These are phyloP conservation scores for Magnusiomyces sp. DNA, from an alignment of 1,139 yeast genomes.

Conservation along the genomic window DNA sequence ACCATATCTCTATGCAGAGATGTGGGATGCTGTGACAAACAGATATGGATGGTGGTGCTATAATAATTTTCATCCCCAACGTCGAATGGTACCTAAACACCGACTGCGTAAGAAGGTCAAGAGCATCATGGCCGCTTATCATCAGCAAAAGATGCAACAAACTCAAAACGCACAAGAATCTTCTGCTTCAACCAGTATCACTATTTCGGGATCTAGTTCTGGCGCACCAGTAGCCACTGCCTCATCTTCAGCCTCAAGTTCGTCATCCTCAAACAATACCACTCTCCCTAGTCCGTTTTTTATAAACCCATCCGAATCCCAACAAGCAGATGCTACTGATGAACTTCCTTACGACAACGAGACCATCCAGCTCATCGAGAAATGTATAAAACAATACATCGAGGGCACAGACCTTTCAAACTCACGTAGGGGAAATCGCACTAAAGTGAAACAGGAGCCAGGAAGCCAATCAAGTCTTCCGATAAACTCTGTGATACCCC, in stretches of 20 bases:
- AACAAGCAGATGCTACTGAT: slow-evolving; percentile 3
- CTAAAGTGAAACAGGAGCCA: no score
- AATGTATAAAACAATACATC: slow-evolving; percentile 11
- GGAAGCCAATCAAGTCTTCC: no score
- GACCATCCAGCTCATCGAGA: slow-evolving; percentile 10
- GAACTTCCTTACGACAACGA: slow-evolving; percentile 9
- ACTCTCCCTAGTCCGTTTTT: background rate
- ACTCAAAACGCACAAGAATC: background rate
- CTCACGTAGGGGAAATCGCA: slow-evolving; percentile 1
- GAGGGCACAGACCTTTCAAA: slow-evolving; percentile 6
- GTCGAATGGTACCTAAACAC: slow-evolving; percentile 14
- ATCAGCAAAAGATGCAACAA: background rate
- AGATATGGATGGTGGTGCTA: slow-evolving; percentile 16
- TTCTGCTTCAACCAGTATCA: background rate
- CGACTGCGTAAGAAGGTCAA: slow-evolving; percentile 14
- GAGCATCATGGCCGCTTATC: slow-evolving; percentile 9
- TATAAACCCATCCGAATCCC: background rate
- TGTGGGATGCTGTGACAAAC: slow-evolving; percentile 15
- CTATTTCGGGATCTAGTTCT: no score
- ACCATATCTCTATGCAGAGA: slow-evolving; percentile 11
- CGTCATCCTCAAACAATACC: background rate
- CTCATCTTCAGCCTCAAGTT: background rate
- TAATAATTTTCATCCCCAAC: slow-evolving; percentile 9
- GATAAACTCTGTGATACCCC: no score
- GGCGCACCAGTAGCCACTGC: background rate